Conservation (phyloP, 495 filamentous ascomycete genomes). For the Hypomontagnella submonticulosa region DNA sequence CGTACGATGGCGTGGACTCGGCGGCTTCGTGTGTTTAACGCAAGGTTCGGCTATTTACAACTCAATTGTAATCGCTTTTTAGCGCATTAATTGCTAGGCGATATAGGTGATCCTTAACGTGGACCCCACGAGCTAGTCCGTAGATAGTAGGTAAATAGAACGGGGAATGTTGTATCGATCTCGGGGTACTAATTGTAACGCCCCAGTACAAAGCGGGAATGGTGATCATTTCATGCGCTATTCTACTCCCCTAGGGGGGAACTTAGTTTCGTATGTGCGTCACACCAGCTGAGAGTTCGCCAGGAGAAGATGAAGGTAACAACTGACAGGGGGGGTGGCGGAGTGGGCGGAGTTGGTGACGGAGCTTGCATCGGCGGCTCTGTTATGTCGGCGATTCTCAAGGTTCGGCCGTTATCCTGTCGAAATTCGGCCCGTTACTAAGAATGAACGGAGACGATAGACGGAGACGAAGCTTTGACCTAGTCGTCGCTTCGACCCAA, state of each 20-base stretch:
- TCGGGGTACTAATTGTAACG: slow-evolving; percentile 11
- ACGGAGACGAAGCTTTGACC: slow-evolving; percentile 2
- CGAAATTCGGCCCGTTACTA: slow-evolving; percentile 30
- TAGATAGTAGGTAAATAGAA: slow-evolving; percentile 7
- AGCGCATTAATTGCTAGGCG: too few relatives aligned
- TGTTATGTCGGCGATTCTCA: slow-evolving; percentile 24
- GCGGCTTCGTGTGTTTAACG: too few relatives aligned
- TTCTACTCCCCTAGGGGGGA: background rate
- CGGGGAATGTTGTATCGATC: background rate
- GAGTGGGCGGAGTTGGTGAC: slow-evolving; percentile 31
- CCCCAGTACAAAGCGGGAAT: slow-evolving; percentile 3
- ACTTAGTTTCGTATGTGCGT: background rate
- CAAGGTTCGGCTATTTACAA: too few relatives aligned
- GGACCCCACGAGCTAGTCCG: slow-evolving; percentile 6
- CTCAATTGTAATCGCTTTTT: too few relatives aligned
- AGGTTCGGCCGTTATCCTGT: slow-evolving; percentile 17
- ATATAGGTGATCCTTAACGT: too few relatives aligned
- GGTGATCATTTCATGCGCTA: slow-evolving; percentile 21
- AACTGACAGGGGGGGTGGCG: slow-evolving; percentile 32
- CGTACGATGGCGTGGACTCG: too few relatives aligned
- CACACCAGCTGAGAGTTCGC: background rate
- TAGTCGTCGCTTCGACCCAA: background rate
- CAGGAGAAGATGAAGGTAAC: slow-evolving; percentile 3
- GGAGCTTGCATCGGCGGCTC: slow-evolving; percentile 26
- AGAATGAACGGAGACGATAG: slow-evolving; percentile 21